Percentiles rank a stretch among this genome's conserved stretches.
Conservation (phyloP, 805 yeast genomes). For the Monosporozyma siamensis region DNA sequence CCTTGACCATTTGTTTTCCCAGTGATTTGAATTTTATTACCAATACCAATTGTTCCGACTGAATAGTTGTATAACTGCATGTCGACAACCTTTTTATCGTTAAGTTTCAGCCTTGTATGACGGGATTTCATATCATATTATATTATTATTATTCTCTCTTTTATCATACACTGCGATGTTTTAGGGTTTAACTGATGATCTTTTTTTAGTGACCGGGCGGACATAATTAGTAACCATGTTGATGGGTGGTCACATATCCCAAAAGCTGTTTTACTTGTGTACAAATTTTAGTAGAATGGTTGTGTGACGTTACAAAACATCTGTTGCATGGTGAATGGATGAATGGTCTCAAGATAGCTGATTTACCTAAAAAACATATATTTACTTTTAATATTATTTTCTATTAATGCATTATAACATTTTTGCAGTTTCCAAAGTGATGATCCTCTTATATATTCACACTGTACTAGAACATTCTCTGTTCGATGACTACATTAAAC, state of each 20-base stretch:
- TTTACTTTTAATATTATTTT: slow-evolving; percentile 5
- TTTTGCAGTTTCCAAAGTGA: slow-evolving; percentile 5
- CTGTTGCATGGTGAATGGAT: slow-evolving; percentile 29
- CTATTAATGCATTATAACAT: neutral
- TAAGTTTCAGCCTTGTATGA: slow-evolving; percentile 44
- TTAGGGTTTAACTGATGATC: slow-evolving; percentile 25
- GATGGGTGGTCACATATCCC: slow-evolving; percentile 15
- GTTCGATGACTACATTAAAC: slow-evolving; percentile 29
- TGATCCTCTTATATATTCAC: slow-evolving; percentile 27
- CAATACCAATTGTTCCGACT: slow-evolving; percentile 36
- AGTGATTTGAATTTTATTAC: neutral
- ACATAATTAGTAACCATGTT: slow-evolving; percentile 32
- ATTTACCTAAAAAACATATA: too few species aligned
- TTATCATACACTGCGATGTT: neutral
- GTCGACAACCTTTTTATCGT: slow-evolving; percentile 38
- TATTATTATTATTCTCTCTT: neutral
- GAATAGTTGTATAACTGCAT: slow-evolving; percentile 30
- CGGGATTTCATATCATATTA: slow-evolving; percentile 7
- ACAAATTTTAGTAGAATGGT: slow-evolving; percentile 27
- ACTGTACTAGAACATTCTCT: slow-evolving; percentile 32
- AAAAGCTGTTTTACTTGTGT: slow-evolving; percentile 27
- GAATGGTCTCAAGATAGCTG: slow-evolving; percentile 36
- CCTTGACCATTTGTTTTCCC: slow-evolving; percentile 4
- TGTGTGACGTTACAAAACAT: slow-evolving; percentile 1
- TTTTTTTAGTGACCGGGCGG: slow-evolving; percentile 41